phyloP scores from a whole-genome alignment of 2,329 filamentous ascomycete species.

The Paecilomyces niveus region DNA sequence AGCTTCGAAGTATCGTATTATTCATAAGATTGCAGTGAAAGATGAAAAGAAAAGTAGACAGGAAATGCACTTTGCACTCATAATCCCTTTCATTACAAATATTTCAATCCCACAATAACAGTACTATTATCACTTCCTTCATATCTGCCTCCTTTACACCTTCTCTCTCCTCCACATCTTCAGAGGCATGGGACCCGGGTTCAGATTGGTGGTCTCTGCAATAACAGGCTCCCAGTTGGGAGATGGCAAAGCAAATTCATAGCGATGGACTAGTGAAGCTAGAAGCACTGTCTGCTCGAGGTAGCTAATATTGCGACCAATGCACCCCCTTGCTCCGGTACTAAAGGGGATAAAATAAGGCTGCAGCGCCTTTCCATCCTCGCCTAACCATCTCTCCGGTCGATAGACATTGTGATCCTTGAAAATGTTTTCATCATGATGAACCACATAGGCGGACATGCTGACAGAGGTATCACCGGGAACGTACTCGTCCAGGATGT shows the following conservation, averaged over 20 bases:
- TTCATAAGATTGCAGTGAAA: too few relatives aligned
- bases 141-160: background rate
- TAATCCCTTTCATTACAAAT: too few relatives aligned
- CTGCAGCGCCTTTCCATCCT: constrained; percentile 26
- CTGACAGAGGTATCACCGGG: constrained; percentile 39
- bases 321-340: background rate
- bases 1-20: too few relatives aligned
- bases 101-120: too few relatives aligned
- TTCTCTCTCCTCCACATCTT: background rate
- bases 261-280: constrained; percentile 22
- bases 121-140: too few relatives aligned
- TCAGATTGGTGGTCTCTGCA: constrained; percentile 23
- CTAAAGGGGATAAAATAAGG: background rate
- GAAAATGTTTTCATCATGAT: constrained; percentile 33
- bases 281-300: constrained; percentile 11
- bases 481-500: constrained; percentile 35
- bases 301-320: background rate
- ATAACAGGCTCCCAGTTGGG: constrained; percentile 19
- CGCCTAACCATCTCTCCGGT: constrained; percentile 38
- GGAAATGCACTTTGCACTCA: too few relatives aligned
- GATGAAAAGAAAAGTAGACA: too few relatives aligned
- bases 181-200: constrained; percentile 13
- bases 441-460: constrained; percentile 35
- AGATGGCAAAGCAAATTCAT: constrained; percentile 21
- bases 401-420: constrained; percentile 31